phyloP scores from a whole-genome alignment of 768 basidiomycete species.

The Wakefieldia striispora region DNA sequence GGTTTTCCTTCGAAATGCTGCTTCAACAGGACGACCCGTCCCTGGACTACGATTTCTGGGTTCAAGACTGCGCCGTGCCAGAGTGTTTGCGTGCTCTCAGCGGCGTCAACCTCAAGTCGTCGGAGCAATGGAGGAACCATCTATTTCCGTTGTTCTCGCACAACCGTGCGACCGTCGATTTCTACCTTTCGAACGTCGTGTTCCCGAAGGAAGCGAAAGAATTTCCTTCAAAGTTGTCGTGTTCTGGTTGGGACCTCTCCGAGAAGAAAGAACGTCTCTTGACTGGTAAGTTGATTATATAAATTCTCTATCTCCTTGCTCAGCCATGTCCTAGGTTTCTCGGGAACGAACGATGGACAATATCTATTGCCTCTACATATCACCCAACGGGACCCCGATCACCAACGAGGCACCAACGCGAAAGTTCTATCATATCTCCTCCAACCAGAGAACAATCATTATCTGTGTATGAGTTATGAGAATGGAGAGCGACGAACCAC shows the following conservation, averaged over 20 bases:
- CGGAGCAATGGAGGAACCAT: conserved; percentile 17
- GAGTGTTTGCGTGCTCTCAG: conserved; percentile 8
- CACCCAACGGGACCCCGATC: conserved; percentile 25
- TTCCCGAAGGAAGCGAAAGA: conserved; percentile 39
- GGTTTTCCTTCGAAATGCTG: conserved; percentile 27
- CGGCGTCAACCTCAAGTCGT: conserved; percentile 31
- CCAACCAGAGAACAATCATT: conserved; percentile 20
- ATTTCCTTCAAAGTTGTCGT: conserved; percentile 33
- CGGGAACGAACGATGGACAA: conserved; percentile 39
- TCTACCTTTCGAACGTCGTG: conserved; percentile 37
- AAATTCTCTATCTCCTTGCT: neutral
- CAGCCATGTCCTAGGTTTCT: conserved; percentile 28
- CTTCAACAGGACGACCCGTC: conserved; percentile 31
- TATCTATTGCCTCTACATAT: conserved; percentile 39
- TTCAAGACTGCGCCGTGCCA: conserved; percentile 23
- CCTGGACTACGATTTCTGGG: conserved; percentile 33
- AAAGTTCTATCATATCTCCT: conserved; percentile 32
- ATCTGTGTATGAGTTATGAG: conserved; percentile 10
- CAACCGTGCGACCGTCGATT: conserved; percentile 34
- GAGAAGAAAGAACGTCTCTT: conserved; percentile 14
- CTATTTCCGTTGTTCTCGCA: conserved; percentile 29
- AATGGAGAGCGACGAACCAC: conserved; percentile 19
- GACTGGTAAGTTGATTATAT: conserved; percentile 9
- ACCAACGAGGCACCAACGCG: conserved; percentile 45
- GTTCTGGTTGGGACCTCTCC: conserved; percentile 39